Evolutionary conservation across 164 flowering plant species (phyloP).

Genomic region (Umbilicus rupestris): DNA sequence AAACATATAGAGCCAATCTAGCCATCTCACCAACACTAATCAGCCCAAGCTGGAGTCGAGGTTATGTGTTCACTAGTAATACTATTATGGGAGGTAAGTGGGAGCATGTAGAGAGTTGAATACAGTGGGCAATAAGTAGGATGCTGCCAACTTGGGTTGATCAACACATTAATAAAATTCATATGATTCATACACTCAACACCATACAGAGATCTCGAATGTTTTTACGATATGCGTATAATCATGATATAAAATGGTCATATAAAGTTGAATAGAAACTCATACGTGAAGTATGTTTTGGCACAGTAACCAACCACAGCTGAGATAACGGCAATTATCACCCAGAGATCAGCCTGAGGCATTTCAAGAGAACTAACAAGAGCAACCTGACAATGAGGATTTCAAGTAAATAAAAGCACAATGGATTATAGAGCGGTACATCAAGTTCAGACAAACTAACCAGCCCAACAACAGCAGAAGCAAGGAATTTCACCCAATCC

Average conservation of each 20-base stretch:
- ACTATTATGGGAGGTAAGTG: not conserved
- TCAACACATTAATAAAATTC: not conserved
- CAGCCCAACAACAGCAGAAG: constrained; percentile 83
- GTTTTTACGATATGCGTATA: not conserved
- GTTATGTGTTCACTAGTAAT: not conserved
- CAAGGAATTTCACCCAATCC: constrained; percentile 94
- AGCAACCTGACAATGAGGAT: constrained; percentile 51
- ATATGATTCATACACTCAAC: not conserved
- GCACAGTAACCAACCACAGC: constrained; percentile 85
- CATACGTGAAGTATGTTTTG: constrained; percentile 91
- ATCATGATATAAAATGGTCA: not conserved
- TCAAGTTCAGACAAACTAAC: constrained; percentile 28
- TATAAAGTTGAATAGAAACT: not conserved
- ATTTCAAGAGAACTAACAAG: constrained; percentile 60
- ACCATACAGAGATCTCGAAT: not conserved
- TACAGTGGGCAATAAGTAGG: not conserved
- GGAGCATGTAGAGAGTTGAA: not conserved
- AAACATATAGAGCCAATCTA: no score
- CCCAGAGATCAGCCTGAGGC: constrained; percentile 78
- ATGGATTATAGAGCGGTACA: not conserved
- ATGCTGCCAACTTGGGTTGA: not conserved
- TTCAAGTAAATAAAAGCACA: constrained; percentile 4
- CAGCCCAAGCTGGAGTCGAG: not conserved
- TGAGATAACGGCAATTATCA: constrained; percentile 63
- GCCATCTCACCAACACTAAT: no score